Evolutionary conservation across 1,139 yeast genomes (phyloP).

Genomic region (Scheffersomyces insectosa): DNA sequence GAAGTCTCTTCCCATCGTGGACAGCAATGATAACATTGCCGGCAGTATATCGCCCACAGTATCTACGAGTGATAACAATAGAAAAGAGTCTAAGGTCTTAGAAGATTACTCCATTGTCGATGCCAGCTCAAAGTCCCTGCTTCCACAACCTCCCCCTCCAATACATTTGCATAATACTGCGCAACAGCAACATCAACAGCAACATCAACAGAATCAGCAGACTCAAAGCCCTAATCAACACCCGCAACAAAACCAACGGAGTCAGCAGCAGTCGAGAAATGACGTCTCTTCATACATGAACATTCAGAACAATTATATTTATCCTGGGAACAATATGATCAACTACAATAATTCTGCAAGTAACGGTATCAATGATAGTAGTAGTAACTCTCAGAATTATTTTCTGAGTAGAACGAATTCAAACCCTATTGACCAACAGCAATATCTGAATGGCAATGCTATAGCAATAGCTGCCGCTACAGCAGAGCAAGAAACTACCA

Average conservation of each 20-base stretch:
- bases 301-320: conserved; percentile 4
- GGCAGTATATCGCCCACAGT: no score
- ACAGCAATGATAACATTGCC: no score
- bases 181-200: conserved; percentile 7
- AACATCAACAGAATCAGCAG: conserved; percentile 4
- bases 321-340: not conserved
- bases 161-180: no score
- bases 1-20: no score
- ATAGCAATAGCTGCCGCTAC: not conserved
- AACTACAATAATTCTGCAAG: not conserved
- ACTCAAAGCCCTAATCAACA: conserved; percentile 4
- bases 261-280: conserved; percentile 4
- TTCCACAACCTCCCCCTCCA: no score
- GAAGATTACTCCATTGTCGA: no score
- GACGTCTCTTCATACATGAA: conserved; percentile 3
- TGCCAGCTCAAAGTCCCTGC: no score
- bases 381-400: no score
- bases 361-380: no score
- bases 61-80: no score
- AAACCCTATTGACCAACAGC: not conserved
- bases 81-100: no score
- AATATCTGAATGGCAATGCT: not conserved
- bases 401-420: not conserved
- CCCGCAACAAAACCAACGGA: conserved; percentile 5
- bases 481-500: conserved; percentile 1